phyloP scores from a whole-genome alignment of 176 grass and related monocot species.

The Puccinellia tenuiflora region DNA sequence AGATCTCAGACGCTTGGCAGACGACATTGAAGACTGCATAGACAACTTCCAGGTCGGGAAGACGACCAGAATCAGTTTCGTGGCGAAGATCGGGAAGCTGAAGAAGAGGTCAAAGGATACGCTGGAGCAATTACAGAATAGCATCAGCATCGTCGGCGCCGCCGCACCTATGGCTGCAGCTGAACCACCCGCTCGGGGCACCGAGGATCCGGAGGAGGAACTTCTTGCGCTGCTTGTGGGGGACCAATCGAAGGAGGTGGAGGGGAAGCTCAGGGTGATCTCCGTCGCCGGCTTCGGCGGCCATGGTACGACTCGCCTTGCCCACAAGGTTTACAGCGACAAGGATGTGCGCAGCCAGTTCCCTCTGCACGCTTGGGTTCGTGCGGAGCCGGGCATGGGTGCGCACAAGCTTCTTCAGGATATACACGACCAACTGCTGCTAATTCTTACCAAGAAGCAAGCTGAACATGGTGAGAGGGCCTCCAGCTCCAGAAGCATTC shows the following conservation, averaged over 20 bases:
- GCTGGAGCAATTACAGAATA: not conserved
- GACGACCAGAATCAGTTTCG: not conserved
- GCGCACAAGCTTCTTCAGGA: not conserved
- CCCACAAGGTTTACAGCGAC: not conserved
- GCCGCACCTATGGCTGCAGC: not conserved
- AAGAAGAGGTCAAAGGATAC: not conserved
- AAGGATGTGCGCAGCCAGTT: not conserved
- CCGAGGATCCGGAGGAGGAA: not conserved
- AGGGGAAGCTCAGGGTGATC: not conserved
- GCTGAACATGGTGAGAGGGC: not conserved
- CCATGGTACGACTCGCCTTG: not conserved
- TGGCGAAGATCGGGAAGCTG: not conserved
- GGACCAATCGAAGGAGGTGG: not conserved
- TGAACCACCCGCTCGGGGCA: not conserved
- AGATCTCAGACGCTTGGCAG: not conserved
- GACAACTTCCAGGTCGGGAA: constrained; percentile 2
- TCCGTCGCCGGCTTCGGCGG: not conserved
- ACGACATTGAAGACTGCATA: constrained; percentile 4
- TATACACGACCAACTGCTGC: not conserved
- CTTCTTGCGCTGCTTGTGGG: not conserved
- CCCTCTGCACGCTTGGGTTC: not conserved
- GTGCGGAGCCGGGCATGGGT: not conserved
- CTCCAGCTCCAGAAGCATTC: not conserved
- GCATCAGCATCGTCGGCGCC: not conserved
- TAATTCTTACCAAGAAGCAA: not conserved